A percentile compares a stretch with the other conserved stretches of the same genome.
Evolutionary conservation across 768 basidiomycete species (phyloP).

Genomic region (Lentinula edodes): DNA sequence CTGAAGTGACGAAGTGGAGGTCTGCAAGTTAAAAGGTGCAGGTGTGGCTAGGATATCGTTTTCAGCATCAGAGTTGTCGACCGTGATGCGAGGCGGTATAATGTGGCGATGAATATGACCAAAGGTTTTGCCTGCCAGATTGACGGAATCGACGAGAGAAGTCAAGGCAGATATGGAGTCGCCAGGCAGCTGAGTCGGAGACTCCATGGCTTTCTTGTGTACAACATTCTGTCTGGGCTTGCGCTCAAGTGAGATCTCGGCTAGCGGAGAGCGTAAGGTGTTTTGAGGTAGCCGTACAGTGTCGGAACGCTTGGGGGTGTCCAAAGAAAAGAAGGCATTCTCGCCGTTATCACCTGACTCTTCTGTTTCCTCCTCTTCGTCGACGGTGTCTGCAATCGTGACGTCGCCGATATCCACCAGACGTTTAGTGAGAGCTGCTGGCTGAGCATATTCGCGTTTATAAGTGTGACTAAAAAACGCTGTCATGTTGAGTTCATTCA

Average conservation of each 20-base stretch:
- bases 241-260: slow-evolving; percentile 1
- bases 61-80: neutral
- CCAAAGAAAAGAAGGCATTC: slow-evolving; percentile 19
- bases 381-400: slow-evolving; percentile 32
- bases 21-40: slow-evolving; percentile 9
- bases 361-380: slow-evolving; percentile 5
- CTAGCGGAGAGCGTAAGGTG: slow-evolving; percentile 5
- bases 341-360: slow-evolving; percentile 24
- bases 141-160: slow-evolving; percentile 16
- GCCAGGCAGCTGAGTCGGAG: slow-evolving; percentile 13
- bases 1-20: slow-evolving; percentile 12
- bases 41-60: neutral
- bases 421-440: slow-evolving; percentile 30
- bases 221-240: neutral
- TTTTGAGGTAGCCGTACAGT: neutral
- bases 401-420: slow-evolving; percentile 48
- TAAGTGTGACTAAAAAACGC: slow-evolving; percentile 31
- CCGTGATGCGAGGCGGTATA: neutral
- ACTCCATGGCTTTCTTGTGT: slow-evolving; percentile 17
- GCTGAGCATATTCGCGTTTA: slow-evolving; percentile 18
- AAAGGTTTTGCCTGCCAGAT: slow-evolving; percentile 15
- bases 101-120: neutral
- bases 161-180: slow-evolving; percentile 1
- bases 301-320: slow-evolving; percentile 9
- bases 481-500: slow-evolving; percentile 20